Conservation (phyloP, 208 protist species). For the Leishmania arabica region DNA sequence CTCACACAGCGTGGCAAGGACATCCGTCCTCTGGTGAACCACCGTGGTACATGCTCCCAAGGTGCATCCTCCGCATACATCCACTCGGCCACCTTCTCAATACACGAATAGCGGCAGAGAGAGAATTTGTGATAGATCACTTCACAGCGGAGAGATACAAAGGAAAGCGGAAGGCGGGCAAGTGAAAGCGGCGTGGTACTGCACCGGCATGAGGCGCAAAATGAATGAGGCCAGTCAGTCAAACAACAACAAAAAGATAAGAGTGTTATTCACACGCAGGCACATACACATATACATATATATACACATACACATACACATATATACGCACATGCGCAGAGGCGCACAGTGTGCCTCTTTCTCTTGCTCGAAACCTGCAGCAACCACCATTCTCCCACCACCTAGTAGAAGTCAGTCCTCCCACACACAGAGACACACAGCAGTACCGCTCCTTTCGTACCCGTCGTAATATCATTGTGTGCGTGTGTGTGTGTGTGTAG, state of each 20-base stretch:
- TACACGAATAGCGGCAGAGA: background rate
- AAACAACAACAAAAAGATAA: background rate
- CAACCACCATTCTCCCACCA: background rate
- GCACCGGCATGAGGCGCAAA: background rate
- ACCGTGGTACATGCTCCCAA: background rate
- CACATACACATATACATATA: slow-evolving; percentile 4
- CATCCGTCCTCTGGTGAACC: background rate
- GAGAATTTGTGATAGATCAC: background rate
- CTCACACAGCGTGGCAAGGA: background rate
- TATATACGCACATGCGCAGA: background rate
- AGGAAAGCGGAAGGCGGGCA: background rate
- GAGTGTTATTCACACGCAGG: background rate
- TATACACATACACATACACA: slow-evolving; percentile 5
- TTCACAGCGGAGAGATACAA: background rate
- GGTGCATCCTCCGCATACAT: background rate
- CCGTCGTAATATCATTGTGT: background rate
- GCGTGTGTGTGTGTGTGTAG: background rate
- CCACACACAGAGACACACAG: background rate
- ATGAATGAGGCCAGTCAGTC: background rate
- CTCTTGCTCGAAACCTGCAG: background rate
- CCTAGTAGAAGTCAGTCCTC: background rate
- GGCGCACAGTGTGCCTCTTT: background rate
- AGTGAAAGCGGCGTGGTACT: background rate
- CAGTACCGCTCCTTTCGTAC: background rate
- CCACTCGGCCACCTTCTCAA: background rate